Base-by-base conservation (phyloP, 495 filamentous ascomycete genomes). In the Penicillium flavigenum region DNA sequence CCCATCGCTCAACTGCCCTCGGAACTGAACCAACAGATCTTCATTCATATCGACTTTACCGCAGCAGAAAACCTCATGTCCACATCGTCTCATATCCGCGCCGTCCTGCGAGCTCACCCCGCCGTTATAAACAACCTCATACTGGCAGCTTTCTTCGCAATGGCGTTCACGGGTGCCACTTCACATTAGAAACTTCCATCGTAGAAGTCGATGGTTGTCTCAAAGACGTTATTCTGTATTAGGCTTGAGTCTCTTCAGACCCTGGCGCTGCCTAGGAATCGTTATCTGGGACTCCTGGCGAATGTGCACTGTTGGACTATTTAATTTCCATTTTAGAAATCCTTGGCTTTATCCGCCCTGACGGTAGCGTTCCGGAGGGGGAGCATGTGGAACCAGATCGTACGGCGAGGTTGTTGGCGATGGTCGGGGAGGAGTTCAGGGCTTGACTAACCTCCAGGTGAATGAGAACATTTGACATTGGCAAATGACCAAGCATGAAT, bases 21-120 rank as follows among this genome's bases (percentile, higher is more conserved):
- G 11, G 46, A 48, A 38, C 19, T 45, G 29, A 38, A 22, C n/a
- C 20, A 56, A 47, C 45, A 49, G 20, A 32, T 48, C 22, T 6
- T 48, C 27, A 17, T 19, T 19, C n/a, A 48, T 32, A 48, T 20
- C 7, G 27, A 48, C 32, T 48, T 48, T 32, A n/a, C n/a, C 4
- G n/a, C 14, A 10, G 5, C 32, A 10, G 27, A 48, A 48, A 31
- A 32, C 29, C 27, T 31, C 26, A 17, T 27, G 6, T 45, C 22
- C 4, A 14, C 9, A 17, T 48, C 26, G 7, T 31, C 27, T 7
- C 27, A 11, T 20, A 16, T 48, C 46, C 14, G 32, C 22, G 26
- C 26, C 9, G 8, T 31, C 27, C 32, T 31, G 24, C 0, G 24
- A 24, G 44, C 44, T n/a, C 24, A 29, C 16, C 24, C 44, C 11